phyloP scores from a whole-genome alignment of 306 rosid species.

The Begonia fuchsioides region DNA sequence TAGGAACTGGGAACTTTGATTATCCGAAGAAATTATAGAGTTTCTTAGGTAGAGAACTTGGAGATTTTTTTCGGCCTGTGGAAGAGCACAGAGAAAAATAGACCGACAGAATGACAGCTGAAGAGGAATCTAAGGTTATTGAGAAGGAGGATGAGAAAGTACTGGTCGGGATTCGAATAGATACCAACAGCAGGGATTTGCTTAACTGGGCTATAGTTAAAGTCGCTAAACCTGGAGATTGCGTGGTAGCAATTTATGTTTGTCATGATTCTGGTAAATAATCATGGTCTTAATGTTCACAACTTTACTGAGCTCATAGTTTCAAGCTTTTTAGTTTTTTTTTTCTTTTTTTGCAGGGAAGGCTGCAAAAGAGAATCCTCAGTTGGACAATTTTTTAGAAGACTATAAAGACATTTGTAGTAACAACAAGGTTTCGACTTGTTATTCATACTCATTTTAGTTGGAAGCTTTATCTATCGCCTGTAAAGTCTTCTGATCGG shows the following conservation, averaged over 20 bases:
- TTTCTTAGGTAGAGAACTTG: slow-evolving; percentile 3
- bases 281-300: not conserved
- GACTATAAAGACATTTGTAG: slow-evolving; percentile 51
- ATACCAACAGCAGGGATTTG: slow-evolving; percentile 42
- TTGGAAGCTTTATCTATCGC: slow-evolving; percentile 1
- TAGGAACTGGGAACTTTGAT: slow-evolving; percentile 10
- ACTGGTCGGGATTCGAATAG: slow-evolving; percentile 64
- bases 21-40: too few relatives aligned
- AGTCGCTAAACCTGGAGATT: slow-evolving; percentile 76
- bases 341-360: slow-evolving; percentile 18
- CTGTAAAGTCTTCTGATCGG: slow-evolving; percentile 4
- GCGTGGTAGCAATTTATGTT: slow-evolving; percentile 63
- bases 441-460: too few relatives aligned
- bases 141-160: slow-evolving; percentile 23
- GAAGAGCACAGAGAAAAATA: slow-evolving; percentile 1
- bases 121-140: slow-evolving; percentile 13
- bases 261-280: slow-evolving; percentile 41
- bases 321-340: not conserved
- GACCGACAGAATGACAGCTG: slow-evolving; percentile 27
- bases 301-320: not conserved
- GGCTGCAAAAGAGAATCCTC: slow-evolving; percentile 26
- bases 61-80: slow-evolving; percentile 3
- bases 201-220: slow-evolving; percentile 79
- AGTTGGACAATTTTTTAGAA: slow-evolving; percentile 50
- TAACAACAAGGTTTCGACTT: slow-evolving; percentile 37